phyloP scores from a whole-genome alignment of 306 rosid species.

The Inga oerstediana region DNA sequence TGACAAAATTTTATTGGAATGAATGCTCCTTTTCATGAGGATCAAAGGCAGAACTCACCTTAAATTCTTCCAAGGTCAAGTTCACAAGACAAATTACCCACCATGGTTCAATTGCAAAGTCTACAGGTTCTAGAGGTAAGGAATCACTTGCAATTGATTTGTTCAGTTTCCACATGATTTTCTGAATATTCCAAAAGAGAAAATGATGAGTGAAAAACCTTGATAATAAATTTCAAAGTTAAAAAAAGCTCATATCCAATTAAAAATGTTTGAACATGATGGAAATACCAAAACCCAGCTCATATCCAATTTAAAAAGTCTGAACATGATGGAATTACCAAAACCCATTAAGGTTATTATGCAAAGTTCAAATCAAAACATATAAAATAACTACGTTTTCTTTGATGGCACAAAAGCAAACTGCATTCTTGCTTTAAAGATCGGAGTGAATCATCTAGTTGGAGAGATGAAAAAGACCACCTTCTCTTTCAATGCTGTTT shows the following conservation, averaged over 20 bases:
- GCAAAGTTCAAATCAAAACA: slow-evolving; percentile 16
- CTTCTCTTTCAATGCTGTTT: not conserved
- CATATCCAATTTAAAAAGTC: no score
- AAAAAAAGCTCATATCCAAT: not conserved
- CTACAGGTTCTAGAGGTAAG: slow-evolving; percentile 88
- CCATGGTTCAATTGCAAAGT: slow-evolving; percentile 94
- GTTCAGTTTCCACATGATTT: slow-evolving; percentile 99
- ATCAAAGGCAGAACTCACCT: slow-evolving; percentile 60
- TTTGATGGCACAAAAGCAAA: not conserved
- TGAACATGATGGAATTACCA: slow-evolving; percentile 10
- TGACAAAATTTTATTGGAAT: not conserved
- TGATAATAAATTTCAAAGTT: not conserved
- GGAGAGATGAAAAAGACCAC: not conserved
- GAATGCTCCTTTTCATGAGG: slow-evolving; percentile 15
- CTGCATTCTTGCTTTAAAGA: not conserved
- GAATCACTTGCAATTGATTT: slow-evolving; percentile 96
- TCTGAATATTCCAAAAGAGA: slow-evolving; percentile 70
- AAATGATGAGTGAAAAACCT: slow-evolving; percentile 36
- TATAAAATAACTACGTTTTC: not conserved
- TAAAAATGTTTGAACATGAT: slow-evolving; percentile 7
- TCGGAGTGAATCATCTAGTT: slow-evolving; percentile 9
- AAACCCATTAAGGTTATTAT: slow-evolving; percentile 8
- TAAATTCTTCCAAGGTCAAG: slow-evolving; percentile 97
- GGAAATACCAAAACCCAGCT: no score
- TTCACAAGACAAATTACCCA: slow-evolving; percentile 98